These are phyloP conservation scores for barrel medic (Medicago truncatula) DNA, from an alignment of 306 rosid species.

Conservation along the genomic window DNA sequence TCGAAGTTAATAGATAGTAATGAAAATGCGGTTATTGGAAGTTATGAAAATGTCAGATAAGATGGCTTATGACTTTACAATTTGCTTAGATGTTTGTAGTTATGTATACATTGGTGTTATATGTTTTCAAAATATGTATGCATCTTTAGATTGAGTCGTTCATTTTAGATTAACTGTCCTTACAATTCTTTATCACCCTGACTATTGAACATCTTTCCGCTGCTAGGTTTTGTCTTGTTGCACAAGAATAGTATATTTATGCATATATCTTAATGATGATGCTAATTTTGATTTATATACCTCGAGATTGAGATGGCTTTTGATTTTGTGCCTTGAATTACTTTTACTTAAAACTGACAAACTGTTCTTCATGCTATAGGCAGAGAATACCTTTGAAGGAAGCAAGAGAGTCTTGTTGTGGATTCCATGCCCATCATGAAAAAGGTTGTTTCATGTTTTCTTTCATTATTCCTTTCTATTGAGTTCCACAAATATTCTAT, in stretches of 20 bases:
- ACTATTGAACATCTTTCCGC: constrained; percentile 27
- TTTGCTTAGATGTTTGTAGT: constrained; percentile 5
- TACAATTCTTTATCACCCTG: background rate
- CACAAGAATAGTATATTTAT: constrained; percentile 14
- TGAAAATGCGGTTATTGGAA: constrained; percentile 13
- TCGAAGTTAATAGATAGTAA: background rate
- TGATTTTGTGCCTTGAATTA: constrained; percentile 22
- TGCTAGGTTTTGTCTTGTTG: constrained; percentile 25
- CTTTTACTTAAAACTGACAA: constrained; percentile 36
- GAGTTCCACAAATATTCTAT: constrained; percentile 9
- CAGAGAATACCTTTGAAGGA: constrained; percentile 31
- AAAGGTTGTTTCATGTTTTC: constrained; percentile 57
- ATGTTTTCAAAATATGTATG: background rate
- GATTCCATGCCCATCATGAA: constrained; percentile 63
- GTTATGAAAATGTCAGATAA: background rate
- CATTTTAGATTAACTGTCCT: background rate
- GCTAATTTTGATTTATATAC: constrained; percentile 28
- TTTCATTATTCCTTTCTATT: constrained; percentile 19
- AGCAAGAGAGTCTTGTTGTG: constrained; percentile 37
- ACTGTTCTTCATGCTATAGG: constrained; percentile 44
- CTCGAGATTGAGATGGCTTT: background rate
- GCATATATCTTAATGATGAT: constrained; percentile 25
- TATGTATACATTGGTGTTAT: background rate
- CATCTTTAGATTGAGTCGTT: background rate
- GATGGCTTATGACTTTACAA: background rate